Evolutionary conservation across 1,284 basidiomycete genomes (phyloP).

Genomic region (Limonomyces culmigenus): DNA sequence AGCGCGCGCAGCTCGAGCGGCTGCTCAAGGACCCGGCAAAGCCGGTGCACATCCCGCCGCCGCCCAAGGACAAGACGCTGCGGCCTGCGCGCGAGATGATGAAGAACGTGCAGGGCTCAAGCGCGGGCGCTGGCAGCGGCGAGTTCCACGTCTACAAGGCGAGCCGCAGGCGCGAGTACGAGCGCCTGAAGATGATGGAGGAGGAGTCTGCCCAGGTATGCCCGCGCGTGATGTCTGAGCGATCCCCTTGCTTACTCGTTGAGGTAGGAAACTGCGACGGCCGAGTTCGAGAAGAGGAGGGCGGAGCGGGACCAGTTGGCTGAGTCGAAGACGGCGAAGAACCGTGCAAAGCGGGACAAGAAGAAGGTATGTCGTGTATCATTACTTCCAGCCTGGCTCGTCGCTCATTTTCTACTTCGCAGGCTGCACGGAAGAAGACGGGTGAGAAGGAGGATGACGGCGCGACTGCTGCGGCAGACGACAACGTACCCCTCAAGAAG

Average conservation of each 20-base stretch:
- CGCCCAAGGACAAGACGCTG: constrained; percentile 65
- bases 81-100: constrained; percentile 85
- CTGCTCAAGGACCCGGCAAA: constrained; percentile 79
- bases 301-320: constrained; percentile 1
- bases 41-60: constrained; percentile 56
- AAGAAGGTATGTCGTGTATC: too few species aligned
- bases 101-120: constrained; percentile 94
- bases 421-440: constrained; percentile 19
- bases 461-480: constrained; percentile 8
- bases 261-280: constrained; percentile 23
- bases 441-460: constrained; percentile 10
- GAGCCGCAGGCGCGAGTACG: constrained; percentile 84
- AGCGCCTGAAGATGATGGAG: constrained; percentile 83
- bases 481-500: constrained; percentile 25
- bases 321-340: constrained; percentile 3
- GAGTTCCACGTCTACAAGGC: constrained; percentile 99
- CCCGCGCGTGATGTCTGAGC: constrained; percentile 1
- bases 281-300: constrained; percentile 2
- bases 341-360: constrained; percentile 46
- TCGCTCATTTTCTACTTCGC: constrained; percentile 11
- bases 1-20: constrained; percentile 64
- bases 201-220: constrained; percentile 63
- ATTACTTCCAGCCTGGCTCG: too few species aligned
- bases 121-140: constrained; percentile 84
- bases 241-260: not conserved